phyloP scores from a whole-genome alignment of 1,284 basidiomycete species.

The Dichomitus squalens region DNA sequence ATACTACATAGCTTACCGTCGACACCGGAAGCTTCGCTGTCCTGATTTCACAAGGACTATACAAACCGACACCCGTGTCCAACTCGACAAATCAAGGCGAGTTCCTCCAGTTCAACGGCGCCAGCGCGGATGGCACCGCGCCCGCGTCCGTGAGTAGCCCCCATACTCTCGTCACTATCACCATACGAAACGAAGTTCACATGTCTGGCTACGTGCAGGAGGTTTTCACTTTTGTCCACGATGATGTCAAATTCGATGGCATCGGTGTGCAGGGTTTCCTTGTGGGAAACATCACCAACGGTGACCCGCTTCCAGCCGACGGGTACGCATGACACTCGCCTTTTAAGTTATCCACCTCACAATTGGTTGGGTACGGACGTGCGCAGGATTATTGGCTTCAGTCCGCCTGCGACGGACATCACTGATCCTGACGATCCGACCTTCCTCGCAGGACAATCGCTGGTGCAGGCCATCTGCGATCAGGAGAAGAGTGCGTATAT shows the following conservation, averaged over 20 bases:
- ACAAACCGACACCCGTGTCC: conserved; percentile 1
- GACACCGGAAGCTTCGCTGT: conserved; percentile 2
- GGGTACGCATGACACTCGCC: background rate
- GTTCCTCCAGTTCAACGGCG: conserved; percentile 11
- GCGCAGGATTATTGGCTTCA: conserved; percentile 3
- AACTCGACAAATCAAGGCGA: conserved; percentile 6
- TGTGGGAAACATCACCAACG: conserved; percentile 7
- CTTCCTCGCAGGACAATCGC: conserved; percentile 9
- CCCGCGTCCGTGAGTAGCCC: background rate
- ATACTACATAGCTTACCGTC: background rate
- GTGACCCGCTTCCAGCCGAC: background rate
- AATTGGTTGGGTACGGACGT: too few species aligned
- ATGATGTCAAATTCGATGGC: background rate
- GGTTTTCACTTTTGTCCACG: background rate
- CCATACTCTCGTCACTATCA: too few species aligned
- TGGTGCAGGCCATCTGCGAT: conserved; percentile 13
- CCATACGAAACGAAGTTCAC: too few species aligned
- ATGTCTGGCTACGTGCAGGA: background rate
- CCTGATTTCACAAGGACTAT: conserved; percentile 1
- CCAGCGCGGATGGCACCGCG: conserved; percentile 1
- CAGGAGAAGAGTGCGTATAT: conserved; percentile 6
- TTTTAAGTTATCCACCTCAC: too few species aligned
- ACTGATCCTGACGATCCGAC: conserved; percentile 11
- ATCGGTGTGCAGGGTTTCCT: background rate
- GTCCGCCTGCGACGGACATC: conserved; percentile 14